phyloP scores from a whole-genome alignment of 257 asterid species.

The Forsythia suspensa region DNA sequence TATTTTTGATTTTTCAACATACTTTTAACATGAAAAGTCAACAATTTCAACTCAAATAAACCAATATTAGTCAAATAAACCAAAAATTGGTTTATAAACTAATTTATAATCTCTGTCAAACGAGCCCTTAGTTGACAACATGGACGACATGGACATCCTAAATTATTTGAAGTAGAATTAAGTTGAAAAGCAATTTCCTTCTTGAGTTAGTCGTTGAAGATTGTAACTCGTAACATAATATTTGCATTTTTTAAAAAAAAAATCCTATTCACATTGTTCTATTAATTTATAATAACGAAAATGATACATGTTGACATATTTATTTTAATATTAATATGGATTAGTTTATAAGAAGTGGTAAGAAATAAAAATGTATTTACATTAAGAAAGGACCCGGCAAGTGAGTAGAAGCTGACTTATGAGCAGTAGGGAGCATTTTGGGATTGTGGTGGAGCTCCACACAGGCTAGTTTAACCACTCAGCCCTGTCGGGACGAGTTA shows the following conservation, averaged over 20 bases:
- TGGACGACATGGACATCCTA: too few species aligned
- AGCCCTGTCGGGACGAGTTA: neutral
- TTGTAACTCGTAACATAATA: too few species aligned
- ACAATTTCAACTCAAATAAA: too few species aligned
- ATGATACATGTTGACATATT: neutral
- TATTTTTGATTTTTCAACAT: too few species aligned
- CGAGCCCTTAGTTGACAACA: too few species aligned
- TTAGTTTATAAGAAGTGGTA: neutral
- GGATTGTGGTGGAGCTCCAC: conserved; percentile 1
- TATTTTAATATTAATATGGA: too few species aligned
- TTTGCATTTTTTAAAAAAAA: neutral
- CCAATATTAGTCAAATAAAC: too few species aligned
- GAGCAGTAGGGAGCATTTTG: neutral
- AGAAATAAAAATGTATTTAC: neutral
- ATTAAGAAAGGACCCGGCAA: neutral
- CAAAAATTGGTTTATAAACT: too few species aligned
- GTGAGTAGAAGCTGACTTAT: neutral
- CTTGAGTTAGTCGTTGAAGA: too few species aligned
- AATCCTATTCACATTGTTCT: neutral
- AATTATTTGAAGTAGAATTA: neutral
- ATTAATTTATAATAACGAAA: neutral
- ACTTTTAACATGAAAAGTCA: too few species aligned
- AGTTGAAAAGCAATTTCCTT: too few species aligned
- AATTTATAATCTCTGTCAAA: too few species aligned
- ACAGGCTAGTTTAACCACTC: neutral